These are phyloP conservation scores for Moricandia arvensis DNA, from an alignment of 345 rosid species.

Conservation along the genomic window DNA sequence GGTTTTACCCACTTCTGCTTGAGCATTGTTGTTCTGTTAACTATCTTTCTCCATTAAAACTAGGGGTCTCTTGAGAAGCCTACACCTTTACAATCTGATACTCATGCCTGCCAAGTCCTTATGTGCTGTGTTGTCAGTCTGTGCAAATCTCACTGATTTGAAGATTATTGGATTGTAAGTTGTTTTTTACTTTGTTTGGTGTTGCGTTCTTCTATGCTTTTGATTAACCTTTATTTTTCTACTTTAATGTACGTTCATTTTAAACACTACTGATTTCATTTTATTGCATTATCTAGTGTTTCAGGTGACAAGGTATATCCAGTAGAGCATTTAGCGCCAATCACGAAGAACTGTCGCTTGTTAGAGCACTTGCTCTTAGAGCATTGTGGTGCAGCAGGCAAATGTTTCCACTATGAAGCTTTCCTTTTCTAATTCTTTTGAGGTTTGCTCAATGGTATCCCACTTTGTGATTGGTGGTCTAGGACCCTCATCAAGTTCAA, in stretches of 20 bases:
- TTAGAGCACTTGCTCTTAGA: conserved; percentile 76
- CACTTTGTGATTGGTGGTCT: conserved; percentile 56
- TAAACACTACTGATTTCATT: not conserved
- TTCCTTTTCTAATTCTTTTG: conserved; percentile 6
- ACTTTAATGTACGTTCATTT: conserved; percentile 1
- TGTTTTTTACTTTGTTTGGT: no score
- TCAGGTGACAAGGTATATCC: conserved; percentile 48
- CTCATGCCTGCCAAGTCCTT: conserved; percentile 57
- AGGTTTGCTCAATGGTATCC: conserved; percentile 29
- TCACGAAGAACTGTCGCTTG: conserved; percentile 62
- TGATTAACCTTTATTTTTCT: not conserved
- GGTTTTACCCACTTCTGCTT: not conserved
- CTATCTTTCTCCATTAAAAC: conserved; percentile 21
- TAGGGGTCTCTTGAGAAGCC: conserved; percentile 69
- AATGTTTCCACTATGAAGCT: conserved; percentile 7
- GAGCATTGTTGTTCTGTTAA: not conserved
- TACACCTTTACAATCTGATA: conserved; percentile 74
- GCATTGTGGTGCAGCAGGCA: conserved; percentile 51
- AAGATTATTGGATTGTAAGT: conserved; percentile 91
- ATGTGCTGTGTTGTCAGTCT: conserved; percentile 60
- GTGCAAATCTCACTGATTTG: conserved; percentile 71
- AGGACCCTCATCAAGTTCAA: conserved; percentile 65
- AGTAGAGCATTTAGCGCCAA: conserved; percentile 58
- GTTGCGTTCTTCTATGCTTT: conserved; percentile 1
- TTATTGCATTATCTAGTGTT: conserved; percentile 10